Evolutionary conservation across 495 filamentous ascomycete species (phyloP), one percentile per base, ranked within the genome.

Genomic region (Darksidea phi): DNA sequence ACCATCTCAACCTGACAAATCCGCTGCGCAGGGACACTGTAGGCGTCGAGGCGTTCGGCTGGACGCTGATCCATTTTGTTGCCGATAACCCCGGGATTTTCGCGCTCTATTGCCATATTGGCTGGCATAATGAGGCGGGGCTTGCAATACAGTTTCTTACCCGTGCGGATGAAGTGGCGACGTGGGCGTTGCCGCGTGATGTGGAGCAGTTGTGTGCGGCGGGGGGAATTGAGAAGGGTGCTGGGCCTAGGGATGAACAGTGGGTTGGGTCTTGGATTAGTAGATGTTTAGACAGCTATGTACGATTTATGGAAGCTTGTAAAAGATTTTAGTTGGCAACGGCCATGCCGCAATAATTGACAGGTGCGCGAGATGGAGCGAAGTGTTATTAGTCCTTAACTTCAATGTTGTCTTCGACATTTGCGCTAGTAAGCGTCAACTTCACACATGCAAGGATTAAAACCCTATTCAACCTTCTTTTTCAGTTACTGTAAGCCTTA

Each of bases 111-210:
- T 72, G 72, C 47, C 70, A 74, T 64, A 45, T 59, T 75, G 73
- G 74, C 7, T 86, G 83, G 84, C 84, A 86, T 71, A 69, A 73
- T 6, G 81, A 84, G 58, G 79, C 80, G 17, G 83, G 83, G 0
- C 75, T 86, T 73, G 51, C 79, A 38, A 83, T 86, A 83, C 82
- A 84, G 69, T 80, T 86, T 60, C 47, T 83, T 59, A 73, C 74
- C 15, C 69, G 73, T 25, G 55, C 72, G 18, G 80, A 83, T 49
- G 67, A 70, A 46, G 67, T 82, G 51, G 72, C 63, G 26, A 41
- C 25, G 10, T 78, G 79, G 76, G 23, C 68, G 49, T 56, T 82
- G 13, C 80, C 81, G 4, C 68, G 68, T 46, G 76, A 76, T 38
- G 73, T 79, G 25, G 68, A 64, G 47, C 66, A 64, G 24, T 55